Evolutionary conservation across 441 rosid species (phyloP), one percentile per base, ranked within the genome.

Genomic region (Gossypium trilobum): DNA sequence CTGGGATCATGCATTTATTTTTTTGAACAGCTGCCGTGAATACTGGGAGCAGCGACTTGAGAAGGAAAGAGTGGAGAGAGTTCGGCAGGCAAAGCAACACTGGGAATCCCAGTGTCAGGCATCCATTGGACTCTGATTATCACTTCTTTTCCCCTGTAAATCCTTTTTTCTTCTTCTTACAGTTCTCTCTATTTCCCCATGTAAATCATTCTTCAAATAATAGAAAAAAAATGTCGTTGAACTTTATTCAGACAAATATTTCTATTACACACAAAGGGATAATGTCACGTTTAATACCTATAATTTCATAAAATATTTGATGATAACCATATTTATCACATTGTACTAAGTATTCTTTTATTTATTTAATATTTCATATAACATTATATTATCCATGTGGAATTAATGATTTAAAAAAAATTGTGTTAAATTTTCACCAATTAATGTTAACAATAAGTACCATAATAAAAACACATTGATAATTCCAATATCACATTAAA

Each of bases 31-130:
- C 71, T 91, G 92, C 80, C 77, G n/a, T 3, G 90, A 85, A 27
- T 85, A 90, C 69, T 93, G 96, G 97, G 85, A 82, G 75, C 79
- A 89, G 64, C 82, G 97, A 73, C 88, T 87, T 46, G 79, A 74
- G 70, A 82, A 85, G 4, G 97, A 93, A 77, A 85, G 95, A 78
- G 78, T 63, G 3, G 91, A 91, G 76, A 85, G 98, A 83, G 19
- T 91, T 65, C 79, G 77, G 51, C 95, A 86, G 74, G 88, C 88
- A 17, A 93, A 90, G 80, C 88, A 91, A 72, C 91, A 90, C 51
- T 90, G 97, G 97, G 97, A 91, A 67, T 63, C 61, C 17, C 89
- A 89, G 78, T 90, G 88, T 57, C 85, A 84, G 55, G 84, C 93
- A 50, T 89, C 91, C 83, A 60, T 81, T 55, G 97, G 97, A 25